Conservation (phyloP, 164 flowering plant species). For the Nelumbo lutea region DNA sequence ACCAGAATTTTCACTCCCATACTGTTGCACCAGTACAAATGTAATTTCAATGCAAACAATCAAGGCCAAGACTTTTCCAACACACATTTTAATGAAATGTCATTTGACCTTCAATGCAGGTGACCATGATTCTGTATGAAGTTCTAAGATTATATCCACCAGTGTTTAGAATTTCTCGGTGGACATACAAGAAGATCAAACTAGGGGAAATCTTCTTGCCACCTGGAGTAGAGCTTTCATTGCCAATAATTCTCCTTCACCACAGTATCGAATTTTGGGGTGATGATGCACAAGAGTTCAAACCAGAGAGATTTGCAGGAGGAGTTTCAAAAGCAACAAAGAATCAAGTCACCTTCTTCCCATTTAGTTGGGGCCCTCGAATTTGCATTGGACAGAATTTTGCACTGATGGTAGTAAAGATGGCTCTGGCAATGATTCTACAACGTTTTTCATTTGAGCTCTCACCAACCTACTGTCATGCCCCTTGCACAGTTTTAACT, state of each 20-base stretch:
- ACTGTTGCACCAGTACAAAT: no score
- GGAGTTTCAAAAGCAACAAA: conserved; percentile 17
- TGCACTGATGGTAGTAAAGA: conserved; percentile 14
- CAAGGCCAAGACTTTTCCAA: no score
- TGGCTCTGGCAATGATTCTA: conserved; percentile 15
- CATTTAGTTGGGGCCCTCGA: conserved; percentile 19
- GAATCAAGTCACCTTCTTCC: conserved; percentile 14
- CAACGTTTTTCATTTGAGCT: conserved; percentile 14
- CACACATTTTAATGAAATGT: no score
- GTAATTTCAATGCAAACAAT: no score
- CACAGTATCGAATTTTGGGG: conserved; percentile 16
- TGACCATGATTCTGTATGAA: conserved; percentile 14
- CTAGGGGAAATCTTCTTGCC: conserved; percentile 9
- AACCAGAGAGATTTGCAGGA: conserved; percentile 13
- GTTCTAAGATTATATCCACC: conserved; percentile 16
- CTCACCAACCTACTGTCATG: conserved; percentile 13
- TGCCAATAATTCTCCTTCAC: conserved; percentile 7
- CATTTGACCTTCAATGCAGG: neutral
- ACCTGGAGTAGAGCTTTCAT: conserved; percentile 3
- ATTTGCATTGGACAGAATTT: conserved; percentile 19
- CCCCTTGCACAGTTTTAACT: conserved; percentile 10
- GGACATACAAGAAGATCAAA: conserved; percentile 5
- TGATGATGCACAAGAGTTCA: conserved; percentile 16
- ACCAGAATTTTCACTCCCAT: no score
- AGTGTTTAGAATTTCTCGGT: neutral